These are phyloP conservation scores for Daldinia childiae DNA, from an alignment of 495 filamentous ascomycete genomes.

Conservation along the genomic window DNA sequence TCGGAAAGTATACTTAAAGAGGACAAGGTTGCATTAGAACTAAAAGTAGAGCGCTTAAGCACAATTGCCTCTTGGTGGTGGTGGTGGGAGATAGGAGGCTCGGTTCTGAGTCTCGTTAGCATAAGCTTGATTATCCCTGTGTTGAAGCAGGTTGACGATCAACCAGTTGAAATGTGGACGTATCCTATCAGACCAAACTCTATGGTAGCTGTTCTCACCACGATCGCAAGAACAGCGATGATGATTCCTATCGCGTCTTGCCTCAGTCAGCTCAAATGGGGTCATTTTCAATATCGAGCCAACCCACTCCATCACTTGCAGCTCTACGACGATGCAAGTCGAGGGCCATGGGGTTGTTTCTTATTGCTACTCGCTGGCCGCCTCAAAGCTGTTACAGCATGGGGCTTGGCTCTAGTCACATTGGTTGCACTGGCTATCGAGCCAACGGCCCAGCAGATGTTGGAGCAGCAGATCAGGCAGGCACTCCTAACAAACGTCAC, in stretches of 20 bases:
- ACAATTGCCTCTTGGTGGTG: background rate
- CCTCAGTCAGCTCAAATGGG: background rate
- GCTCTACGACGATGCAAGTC: background rate
- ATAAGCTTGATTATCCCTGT: background rate
- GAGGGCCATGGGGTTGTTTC: background rate
- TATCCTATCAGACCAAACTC: background rate
- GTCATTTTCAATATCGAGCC: background rate
- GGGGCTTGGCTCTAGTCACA: background rate
- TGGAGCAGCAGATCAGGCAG: background rate
- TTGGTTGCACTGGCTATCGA: background rate
- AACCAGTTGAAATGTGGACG: background rate
- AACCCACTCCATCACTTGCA: background rate
- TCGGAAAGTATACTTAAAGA: background rate
- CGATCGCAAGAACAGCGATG: background rate
- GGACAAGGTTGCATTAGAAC: background rate
- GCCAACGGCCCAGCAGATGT: background rate
- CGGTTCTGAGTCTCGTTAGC: background rate
- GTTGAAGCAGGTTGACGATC: background rate
- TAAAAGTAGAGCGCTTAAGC: background rate
- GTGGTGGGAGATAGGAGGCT: background rate
- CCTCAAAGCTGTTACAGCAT: background rate
- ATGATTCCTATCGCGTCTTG: background rate
- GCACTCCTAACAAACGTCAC: background rate
- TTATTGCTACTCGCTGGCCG: background rate
- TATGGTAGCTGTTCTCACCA: background rate